Evolutionary conservation across 2,329 filamentous ascomycete species (phyloP), one percentile per base, ranked within the genome.

Genomic region (Hortaea sp.): DNA sequence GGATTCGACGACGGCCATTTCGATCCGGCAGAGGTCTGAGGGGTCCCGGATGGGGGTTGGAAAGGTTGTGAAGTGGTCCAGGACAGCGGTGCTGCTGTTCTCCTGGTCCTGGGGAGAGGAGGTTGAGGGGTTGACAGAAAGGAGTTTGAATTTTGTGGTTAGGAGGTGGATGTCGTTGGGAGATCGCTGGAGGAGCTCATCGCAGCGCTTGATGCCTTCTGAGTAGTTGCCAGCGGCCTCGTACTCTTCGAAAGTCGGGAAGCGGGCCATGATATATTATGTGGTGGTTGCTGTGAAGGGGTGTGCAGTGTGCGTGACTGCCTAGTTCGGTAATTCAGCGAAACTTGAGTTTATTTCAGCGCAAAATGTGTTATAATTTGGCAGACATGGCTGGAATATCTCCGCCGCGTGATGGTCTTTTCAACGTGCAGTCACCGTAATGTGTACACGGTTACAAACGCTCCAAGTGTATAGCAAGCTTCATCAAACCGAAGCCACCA

Each of bases 241-340:
- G 45, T 63, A 62, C 45, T 63, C 61, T 32, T 61, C 60, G 44
- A 59, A 61, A 4, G 54, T 57, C n/a, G 61, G 61, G 40, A 58
- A 62, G 10, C 58, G 57, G 30, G 60, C 61, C 61, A 63, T 63
- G 34, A n/a, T 53, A 29, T 12, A 38, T 37, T 9, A 29, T 28
- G 10, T 29, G 30, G 38, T 20, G 20, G 20, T 20, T 20, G 20
- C 20, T 20, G 7, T 35, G 9, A 35, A n/a, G 32, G n/a, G 32
- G 32, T 9, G 2, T 9, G 32, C n/a, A 9, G 32, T n/a, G 7
- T 35, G 12, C 11, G 43, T 47, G 34, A 30, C 35, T 40, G 34
- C 43, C 41, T 43, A 39, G 38, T 7, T 37, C 7, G 44, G 30
- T 12, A 34, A 37, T 35, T 20, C 20, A 20, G 20, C 4, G 20